Conservation (phyloP, 169 alveolate species). For the Plasmodium coatneyi region DNA sequence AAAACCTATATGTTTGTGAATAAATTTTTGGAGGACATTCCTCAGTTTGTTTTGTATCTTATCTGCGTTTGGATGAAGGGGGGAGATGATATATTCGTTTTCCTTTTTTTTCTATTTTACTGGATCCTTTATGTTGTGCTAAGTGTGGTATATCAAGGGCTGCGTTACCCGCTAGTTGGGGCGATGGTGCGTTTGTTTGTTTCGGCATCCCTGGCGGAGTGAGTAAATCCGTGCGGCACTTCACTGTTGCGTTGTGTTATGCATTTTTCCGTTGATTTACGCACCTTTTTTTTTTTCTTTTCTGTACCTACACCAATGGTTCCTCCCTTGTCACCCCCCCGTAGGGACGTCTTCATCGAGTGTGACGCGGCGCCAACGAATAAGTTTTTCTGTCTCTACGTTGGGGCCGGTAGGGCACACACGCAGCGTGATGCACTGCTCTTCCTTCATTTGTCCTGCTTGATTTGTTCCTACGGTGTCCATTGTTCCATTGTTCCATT, state of each 20-base stretch:
- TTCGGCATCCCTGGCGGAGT: slow-evolving; percentile 12
- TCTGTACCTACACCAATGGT: neutral
- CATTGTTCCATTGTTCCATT: neutral
- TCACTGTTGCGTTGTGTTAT: neutral
- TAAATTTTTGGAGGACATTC: slow-evolving; percentile 59
- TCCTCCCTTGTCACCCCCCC: neutral
- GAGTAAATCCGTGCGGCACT: neutral
- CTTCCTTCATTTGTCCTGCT: neutral
- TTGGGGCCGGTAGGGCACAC: neutral
- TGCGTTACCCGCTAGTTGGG: neutral
- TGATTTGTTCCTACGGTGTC: neutral
- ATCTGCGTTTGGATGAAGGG: slow-evolving; percentile 13
- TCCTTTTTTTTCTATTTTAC: neutral
- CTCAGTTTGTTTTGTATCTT: slow-evolving; percentile 32
- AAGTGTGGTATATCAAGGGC: neutral
- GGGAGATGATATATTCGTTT: slow-evolving; percentile 5
- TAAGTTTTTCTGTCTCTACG: slow-evolving; percentile 25
- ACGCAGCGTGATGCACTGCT: neutral
- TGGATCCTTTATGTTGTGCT: neutral
- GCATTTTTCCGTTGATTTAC: too few species aligned
- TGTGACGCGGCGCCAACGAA: slow-evolving; percentile 50
- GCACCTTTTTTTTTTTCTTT: too few species aligned
- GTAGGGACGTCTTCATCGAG: slow-evolving; percentile 24
- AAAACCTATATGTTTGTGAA: slow-evolving; percentile 19
- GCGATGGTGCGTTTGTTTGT: neutral